Base-by-base conservation (phyloP, 495 filamentous ascomycete genomes). In the Evansstolkia leycettana region DNA sequence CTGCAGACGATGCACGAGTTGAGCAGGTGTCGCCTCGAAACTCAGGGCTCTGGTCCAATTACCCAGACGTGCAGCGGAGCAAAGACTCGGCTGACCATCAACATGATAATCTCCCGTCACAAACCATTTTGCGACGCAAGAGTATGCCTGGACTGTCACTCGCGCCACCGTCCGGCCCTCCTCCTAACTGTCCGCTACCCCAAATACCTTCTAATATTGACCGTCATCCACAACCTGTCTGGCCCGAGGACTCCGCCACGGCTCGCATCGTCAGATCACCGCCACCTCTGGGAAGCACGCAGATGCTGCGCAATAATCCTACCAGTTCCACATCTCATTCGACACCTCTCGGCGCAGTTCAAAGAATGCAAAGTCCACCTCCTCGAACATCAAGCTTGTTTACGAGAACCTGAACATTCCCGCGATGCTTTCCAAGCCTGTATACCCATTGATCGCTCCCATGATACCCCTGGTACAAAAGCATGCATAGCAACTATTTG, bases 151-250 rank as follows among this genome's bases (percentile, higher is more conserved):
- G 70, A 5, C 52, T 80, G 19, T 55, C 54, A 1, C 60, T 72
- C 8, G 75, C 74, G 1, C 77, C 76, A 28, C 77, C 77, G 0
- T 65, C 64, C 9, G 71, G 66, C 10, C 78, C 78, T 9, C 78
- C 78, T 11, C 78, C 78, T 8, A 75, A 66, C 13, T 69, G 67
- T 34, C 75, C 78, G 0, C 61, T 82, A 3, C 78, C 77, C 5
- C 72, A 76, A 4, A 61, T 82, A 8, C 77, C 77, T 7, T 50
- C 53, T 0, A 37, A 47, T 9, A 37, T 48, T 5, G 40, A 45
- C 2, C 33, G 39, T 33, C 14, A 13, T 7, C 6, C 30, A 15
- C 11, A 15, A n/a, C 11, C 28, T 29, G 28, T 3, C 28, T 29
- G 11, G 28, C 28, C 28, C 4, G 20, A 23, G 20, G 5, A 5